These are phyloP conservation scores for Trametes villosa DNA, from an alignment of 768 basidiomycete genomes.

Conservation along the genomic window DNA sequence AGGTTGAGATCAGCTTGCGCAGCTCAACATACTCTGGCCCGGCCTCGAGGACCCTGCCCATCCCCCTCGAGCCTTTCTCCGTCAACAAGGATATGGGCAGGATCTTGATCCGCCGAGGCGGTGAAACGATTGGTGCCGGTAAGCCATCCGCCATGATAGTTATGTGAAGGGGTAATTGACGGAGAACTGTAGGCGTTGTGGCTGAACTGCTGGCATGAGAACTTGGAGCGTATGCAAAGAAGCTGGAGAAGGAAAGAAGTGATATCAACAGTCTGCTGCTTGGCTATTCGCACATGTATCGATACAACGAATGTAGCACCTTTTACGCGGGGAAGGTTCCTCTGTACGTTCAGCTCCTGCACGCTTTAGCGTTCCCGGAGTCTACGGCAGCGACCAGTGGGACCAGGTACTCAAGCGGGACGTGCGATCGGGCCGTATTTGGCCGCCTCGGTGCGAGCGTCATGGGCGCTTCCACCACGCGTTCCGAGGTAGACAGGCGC, in stretches of 20 bases:
- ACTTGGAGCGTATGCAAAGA: background rate
- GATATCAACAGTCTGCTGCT: too few species aligned
- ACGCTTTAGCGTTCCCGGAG: too few species aligned
- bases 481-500: background rate
- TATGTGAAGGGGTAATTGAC: background rate
- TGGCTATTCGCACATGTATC: background rate
- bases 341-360: too few species aligned
- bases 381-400: background rate
- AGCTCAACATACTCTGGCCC: constrained; percentile 54
- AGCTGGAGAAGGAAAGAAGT: background rate
- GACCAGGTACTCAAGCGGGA: background rate
- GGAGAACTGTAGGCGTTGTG: constrained; percentile 16
- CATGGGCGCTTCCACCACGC: background rate
- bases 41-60: constrained; percentile 51
- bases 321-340: too few species aligned
- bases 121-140: constrained; percentile 95
- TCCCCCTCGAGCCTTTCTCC: constrained; percentile 87
- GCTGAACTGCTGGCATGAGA: constrained; percentile 19
- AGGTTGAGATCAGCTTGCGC: constrained; percentile 82
- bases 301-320: background rate
- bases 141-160: background rate
- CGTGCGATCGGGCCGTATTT: background rate
- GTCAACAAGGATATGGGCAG: constrained; percentile 97
- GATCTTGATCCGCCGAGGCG: constrained; percentile 82
- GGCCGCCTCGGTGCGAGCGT: background rate